These are phyloP conservation scores for Apiosordaria backusii DNA, from an alignment of 495 filamentous ascomycete genomes.

Conservation along the genomic window DNA sequence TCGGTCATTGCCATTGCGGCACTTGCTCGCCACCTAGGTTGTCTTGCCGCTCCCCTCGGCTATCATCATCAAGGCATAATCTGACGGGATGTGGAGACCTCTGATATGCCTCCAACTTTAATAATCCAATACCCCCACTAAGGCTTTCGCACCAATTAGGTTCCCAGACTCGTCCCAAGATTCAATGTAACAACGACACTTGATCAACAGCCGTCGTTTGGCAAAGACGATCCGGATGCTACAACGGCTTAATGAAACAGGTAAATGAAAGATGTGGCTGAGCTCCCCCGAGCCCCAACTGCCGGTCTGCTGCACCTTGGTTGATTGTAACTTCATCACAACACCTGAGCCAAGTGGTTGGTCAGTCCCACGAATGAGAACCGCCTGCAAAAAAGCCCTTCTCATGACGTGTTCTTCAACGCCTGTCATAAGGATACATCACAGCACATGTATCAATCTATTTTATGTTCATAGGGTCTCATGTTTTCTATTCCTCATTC, in stretches of 20 bases:
- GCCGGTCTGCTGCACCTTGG: too few species aligned
- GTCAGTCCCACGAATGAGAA: neutral
- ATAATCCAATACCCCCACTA: neutral
- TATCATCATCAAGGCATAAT: neutral
- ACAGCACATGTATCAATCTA: too few species aligned
- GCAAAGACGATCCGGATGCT: neutral
- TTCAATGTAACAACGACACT: neutral
- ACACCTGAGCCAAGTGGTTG: too few species aligned
- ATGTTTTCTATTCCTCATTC: neutral
- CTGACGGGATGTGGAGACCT: neutral
- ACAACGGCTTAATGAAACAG: neutral
- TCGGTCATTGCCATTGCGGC: neutral
- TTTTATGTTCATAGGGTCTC: neutral
- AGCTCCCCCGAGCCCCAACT: neutral
- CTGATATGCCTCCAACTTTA: neutral
- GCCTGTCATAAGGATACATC: too few species aligned
- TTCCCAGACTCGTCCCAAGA: neutral
- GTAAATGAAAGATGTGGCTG: neutral
- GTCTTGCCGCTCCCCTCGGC: neutral
- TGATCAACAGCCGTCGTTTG: neutral
- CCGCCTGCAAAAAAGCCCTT: too few species aligned
- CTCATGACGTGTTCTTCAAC: too few species aligned
- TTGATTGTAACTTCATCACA: neutral
- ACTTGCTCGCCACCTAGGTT: neutral
- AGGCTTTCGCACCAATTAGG: neutral